Base-by-base conservation (phyloP, 305 asterid genomes). In the Andrographis paniculata region DNA sequence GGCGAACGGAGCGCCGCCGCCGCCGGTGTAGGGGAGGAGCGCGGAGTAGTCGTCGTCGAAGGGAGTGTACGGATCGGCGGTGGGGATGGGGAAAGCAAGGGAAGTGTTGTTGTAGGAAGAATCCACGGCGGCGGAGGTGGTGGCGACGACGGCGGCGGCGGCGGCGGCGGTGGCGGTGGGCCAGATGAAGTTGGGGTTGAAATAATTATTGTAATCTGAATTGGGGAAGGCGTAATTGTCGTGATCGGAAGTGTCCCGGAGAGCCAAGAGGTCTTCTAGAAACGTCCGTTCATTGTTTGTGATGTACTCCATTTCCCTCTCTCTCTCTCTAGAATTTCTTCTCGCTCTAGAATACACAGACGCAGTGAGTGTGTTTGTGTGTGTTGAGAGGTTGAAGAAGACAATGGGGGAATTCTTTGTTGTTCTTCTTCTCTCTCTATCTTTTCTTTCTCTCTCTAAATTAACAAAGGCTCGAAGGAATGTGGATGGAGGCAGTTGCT, bases 191-290 rank as follows among this genome's bases (percentile, higher is more conserved):
- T 13, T 2, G 16, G 42, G 17, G n/a, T 6, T 10, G 38, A 7
- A 33, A 33, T 33, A n/a, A n/a, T 17, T 13, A 37, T 37, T 2
- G 8, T 13, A 1, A n/a, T 3, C 3, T 13, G 5, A n/a, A 37
- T 37, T 12, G 14, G 42, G 42, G 42, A n/a, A 31, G 37, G 37
- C 12, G 14, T 5, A 31, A 31, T 24, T 8, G 30, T 24, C 30
- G 30, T 3, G 8, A 24, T 24, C 6, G 30, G 30, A 24, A 8
- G 30, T 24, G 30, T 24, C 6, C 6, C 30, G 30, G 30, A 24
- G 30, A n/a, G 30, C 30, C 20, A 69, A 12, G 15, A 82, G 45
- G 36, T 79, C 94, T 58, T 79, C 87, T 58, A 74, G 59, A 46
- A 71, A 67, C 17, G 65, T 64, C 45, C 58, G 58, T 1, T 58